Base-by-base conservation (phyloP, 257 asterid genomes). In the Echites panduratus region DNA sequence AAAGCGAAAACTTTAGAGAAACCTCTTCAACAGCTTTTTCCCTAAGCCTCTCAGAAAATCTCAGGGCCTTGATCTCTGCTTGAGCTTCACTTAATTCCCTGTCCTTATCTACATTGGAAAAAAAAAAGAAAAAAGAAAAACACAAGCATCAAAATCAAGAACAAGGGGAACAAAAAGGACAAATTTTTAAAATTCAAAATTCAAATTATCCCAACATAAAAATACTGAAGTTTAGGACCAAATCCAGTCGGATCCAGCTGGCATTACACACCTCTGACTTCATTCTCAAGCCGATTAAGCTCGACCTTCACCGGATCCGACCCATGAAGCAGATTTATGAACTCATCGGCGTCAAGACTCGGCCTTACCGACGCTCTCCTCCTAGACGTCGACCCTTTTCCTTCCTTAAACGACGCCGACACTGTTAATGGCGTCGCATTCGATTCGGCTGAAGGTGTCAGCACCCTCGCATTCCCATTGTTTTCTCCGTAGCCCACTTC, bases 271-370 rank as follows among this genome's bases (percentile, higher is more conserved):
- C 99, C 98, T 92, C 97, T 89, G 89, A 95, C 91, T 83, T 92
- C 98, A 64, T 95, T 95, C 88, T 95, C 99, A 47, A 95, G 96
- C 53, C 99, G 95, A 85, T 92, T 95, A 77, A 95, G 99, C 92
- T 95, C 99, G 81, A 95, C 24, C 88, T 88, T 92, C 84, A 95
- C 98, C 91, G 99, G 99, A 95, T 95, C 99, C 96, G 99, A 95
- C 44, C 99, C 99, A 73, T 95, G 99, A 73, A 95, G 92, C 76
- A 92, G 77, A 81, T 90, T 95, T 48, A 95, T 77, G 72, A 95
- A 92, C 83, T 95, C 99, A 48, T 95, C 99, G n/a, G 96, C 93
- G 75, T 95, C 99, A 35, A 90, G 79, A 69, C 99, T 91, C 17
- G 90, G 96, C 84, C 98, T 85, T 78, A 85, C 84, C 80, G 91